phyloP scores from a whole-genome alignment of 306 rosid species.

The Amphicarpaea edgeworthii region DNA sequence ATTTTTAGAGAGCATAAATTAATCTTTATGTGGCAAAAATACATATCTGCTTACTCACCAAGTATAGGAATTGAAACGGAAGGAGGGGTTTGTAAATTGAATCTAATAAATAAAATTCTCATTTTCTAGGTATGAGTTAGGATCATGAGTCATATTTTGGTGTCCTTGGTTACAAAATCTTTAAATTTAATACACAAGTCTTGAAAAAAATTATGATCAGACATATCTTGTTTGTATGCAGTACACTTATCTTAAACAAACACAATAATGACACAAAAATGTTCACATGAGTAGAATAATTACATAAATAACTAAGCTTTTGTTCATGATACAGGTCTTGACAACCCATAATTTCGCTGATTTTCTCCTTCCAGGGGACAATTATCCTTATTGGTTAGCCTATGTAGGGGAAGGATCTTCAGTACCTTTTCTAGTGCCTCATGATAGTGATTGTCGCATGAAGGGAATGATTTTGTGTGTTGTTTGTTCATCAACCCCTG shows the following conservation, averaged over 20 bases:
- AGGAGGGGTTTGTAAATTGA: not conserved
- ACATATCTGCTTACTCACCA: not conserved
- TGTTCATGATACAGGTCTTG: not conserved
- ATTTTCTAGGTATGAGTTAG: not conserved
- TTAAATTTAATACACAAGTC: not conserved
- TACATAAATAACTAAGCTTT: not conserved
- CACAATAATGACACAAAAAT: too few species aligned
- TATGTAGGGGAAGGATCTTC: not conserved
- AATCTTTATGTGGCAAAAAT: not conserved
- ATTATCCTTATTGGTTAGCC: not conserved
- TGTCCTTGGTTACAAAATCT: not conserved
- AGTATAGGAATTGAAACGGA: not conserved
- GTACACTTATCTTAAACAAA: too few species aligned
- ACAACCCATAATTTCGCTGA: not conserved
- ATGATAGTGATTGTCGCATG: not conserved
- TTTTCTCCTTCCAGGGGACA: slow-evolving; percentile 20
- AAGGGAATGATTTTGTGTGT: slow-evolving; percentile 27
- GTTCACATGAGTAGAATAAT: too few species aligned
- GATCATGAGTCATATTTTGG: not conserved
- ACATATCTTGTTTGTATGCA: too few species aligned
- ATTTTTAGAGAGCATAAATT: not conserved
- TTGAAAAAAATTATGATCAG: not conserved
- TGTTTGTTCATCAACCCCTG: not conserved
- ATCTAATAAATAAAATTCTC: not conserved
- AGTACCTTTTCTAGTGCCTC: slow-evolving; percentile 8